A percentile compares a stretch with the other conserved stretches of the same genome.
Evolutionary conservation across 306 rosid species (phyloP).

Genomic region (Corylus heterophylla): DNA sequence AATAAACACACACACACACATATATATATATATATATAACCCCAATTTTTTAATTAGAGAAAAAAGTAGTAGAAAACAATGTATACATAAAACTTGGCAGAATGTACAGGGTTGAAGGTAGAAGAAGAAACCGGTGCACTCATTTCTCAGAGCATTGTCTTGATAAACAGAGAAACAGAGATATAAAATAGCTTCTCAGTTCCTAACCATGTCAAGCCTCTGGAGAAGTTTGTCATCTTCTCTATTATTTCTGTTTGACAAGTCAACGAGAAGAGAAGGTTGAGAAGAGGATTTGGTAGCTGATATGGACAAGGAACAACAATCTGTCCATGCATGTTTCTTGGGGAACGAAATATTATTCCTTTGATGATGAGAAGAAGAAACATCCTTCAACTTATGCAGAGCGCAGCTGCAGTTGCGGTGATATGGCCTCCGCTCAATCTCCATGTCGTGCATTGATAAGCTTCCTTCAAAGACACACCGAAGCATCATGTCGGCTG

Average conservation of each 20-base stretch:
- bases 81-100: neutral
- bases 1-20: no score
- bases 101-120: neutral
- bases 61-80: neutral
- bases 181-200: neutral
- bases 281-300: conserved; percentile 24
- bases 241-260: neutral
- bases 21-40: no score
- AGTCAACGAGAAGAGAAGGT: conserved; percentile 16
- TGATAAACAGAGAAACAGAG: neutral
- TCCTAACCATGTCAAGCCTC: conserved; percentile 2
- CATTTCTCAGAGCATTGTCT: neutral
- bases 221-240: neutral
- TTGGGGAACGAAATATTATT: conserved; percentile 39
- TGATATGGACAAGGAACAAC: conserved; percentile 17
- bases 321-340: conserved; percentile 37
- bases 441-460: conserved; percentile 48
- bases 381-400: conserved; percentile 41
- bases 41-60: neutral
- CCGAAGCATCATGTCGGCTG: conserved; percentile 33
- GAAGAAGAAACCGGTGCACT: neutral
- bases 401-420: conserved; percentile 76
- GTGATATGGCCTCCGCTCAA: conserved; percentile 72
- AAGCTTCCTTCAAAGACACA: conserved; percentile 59
- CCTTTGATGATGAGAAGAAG: conserved; percentile 25